Conservation (phyloP, 768 basidiomycete species). For the Lentinula detonsa region DNA sequence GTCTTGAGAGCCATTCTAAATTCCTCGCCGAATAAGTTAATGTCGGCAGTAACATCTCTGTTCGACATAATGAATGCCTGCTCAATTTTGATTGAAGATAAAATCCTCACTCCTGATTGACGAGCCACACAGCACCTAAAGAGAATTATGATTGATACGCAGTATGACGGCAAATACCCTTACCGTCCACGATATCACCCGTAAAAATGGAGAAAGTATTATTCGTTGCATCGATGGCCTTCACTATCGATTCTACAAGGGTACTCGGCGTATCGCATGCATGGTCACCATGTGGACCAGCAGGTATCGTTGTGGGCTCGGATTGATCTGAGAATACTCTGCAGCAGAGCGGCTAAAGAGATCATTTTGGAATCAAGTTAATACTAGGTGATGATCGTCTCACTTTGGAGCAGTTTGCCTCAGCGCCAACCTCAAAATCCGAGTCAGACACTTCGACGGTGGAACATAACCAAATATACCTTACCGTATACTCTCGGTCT, state of each 20-base stretch:
- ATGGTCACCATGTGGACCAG: slow-evolving; percentile 41
- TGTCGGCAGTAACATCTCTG: slow-evolving; percentile 38
- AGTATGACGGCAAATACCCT: slow-evolving; percentile 1
- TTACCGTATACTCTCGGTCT: slow-evolving; percentile 47
- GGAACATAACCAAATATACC: slow-evolving; percentile 7
- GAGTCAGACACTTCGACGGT: not conserved
- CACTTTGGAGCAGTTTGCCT: slow-evolving; percentile 45
- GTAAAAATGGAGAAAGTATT: slow-evolving; percentile 54
- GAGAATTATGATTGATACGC: not conserved
- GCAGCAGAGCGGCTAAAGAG: slow-evolving; percentile 47
- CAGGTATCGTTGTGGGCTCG: slow-evolving; percentile 32
- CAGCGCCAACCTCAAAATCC: slow-evolving; percentile 37
- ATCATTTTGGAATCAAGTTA: not conserved
- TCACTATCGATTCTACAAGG: slow-evolving; percentile 46
- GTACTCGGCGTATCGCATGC: slow-evolving; percentile 48
- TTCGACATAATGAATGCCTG: not conserved
- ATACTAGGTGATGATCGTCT: not conserved
- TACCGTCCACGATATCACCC: slow-evolving; percentile 60
- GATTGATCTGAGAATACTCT: slow-evolving; percentile 38
- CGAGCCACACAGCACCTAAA: slow-evolving; percentile 46
- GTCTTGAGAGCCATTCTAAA: slow-evolving; percentile 31
- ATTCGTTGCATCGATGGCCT: slow-evolving; percentile 28
- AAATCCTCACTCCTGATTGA: slow-evolving; percentile 32
- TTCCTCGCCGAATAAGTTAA: slow-evolving; percentile 40
- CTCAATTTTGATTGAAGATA: not conserved